phyloP scores from a whole-genome alignment of 2,329 filamentous ascomycete species.

The Penicillium sp. region DNA sequence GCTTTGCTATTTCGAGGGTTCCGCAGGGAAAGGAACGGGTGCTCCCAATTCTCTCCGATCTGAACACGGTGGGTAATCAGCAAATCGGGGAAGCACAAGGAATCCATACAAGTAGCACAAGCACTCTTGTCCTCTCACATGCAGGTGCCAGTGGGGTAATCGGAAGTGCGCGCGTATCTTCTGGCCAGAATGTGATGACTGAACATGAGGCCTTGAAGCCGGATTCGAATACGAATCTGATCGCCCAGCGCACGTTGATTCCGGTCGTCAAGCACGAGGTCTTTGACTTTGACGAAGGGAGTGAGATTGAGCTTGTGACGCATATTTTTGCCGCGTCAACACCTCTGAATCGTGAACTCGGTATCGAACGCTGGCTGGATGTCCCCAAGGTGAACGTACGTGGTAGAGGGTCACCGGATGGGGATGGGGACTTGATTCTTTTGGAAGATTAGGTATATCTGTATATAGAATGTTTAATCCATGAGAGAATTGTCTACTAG shows the following conservation, averaged over 20 bases:
- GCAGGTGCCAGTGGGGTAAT: conserved; percentile 9
- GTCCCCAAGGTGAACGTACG: not conserved
- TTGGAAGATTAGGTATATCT: not conserved
- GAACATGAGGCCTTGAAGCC: conserved; percentile 27
- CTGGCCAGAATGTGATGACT: conserved; percentile 19
- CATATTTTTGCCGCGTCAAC: conserved; percentile 10
- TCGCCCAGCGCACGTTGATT: conserved; percentile 31
- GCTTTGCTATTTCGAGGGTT: conserved; percentile 11
- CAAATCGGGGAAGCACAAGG: not conserved
- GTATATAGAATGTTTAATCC: not conserved
- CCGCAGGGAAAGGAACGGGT: not conserved
- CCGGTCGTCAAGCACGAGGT: conserved; percentile 23
- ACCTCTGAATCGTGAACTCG: not conserved
- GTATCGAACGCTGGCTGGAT: conserved; percentile 7
- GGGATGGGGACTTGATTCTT: not conserved
- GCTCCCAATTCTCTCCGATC: conserved; percentile 19
- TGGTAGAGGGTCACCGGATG: not conserved
- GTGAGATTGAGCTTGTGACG: conserved; percentile 5
- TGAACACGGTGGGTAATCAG: not conserved
- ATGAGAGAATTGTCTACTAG: no score
- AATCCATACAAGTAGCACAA: not conserved
- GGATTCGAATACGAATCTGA: conserved; percentile 40
- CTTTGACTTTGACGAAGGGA: not conserved
- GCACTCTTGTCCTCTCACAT: not conserved
- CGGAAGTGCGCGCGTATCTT: not conserved